Evolutionary conservation across 371 early-diverging fungal genomes (phyloP).

Genomic region (Actinomortierella wolfii): DNA sequence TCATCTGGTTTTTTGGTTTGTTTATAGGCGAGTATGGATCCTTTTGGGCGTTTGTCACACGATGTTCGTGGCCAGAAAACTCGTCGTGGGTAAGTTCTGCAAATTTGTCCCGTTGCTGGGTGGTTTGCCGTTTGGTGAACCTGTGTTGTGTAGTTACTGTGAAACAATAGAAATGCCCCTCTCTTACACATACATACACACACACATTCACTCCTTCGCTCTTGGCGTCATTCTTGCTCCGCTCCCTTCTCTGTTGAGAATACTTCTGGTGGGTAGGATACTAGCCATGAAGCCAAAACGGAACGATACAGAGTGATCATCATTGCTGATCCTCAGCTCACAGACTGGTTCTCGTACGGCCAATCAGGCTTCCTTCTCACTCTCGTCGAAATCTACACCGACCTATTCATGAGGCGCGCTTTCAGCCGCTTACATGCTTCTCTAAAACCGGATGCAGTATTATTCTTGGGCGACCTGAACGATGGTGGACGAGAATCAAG

Average conservation of each 20-base stretch:
- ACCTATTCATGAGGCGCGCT: constrained; percentile 82
- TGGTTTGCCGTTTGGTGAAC: too few species aligned
- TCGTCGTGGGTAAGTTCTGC: constrained; percentile 21
- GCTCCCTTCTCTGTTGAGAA: background rate
- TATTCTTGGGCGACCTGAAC: constrained; percentile 88
- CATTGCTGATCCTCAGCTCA: constrained; percentile 92
- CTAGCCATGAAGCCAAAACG: background rate
- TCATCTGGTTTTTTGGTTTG: constrained; percentile 19
- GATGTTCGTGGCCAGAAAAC: constrained; percentile 35
- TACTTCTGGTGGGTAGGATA: constrained; percentile 2
- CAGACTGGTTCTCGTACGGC: constrained; percentile 84
- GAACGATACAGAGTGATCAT: constrained; percentile 52
- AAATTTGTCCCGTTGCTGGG: background rate
- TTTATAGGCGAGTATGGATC: constrained; percentile 20
- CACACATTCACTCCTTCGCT: background rate
- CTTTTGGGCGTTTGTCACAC: constrained; percentile 28
- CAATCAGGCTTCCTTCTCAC: constrained; percentile 47
- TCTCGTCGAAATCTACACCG: constrained; percentile 78
- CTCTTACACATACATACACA: background rate
- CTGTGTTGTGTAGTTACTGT: too few species aligned
- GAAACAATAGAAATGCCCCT: background rate
- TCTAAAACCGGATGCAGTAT: constrained; percentile 63
- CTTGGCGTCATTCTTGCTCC: background rate
- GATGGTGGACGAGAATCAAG: constrained; percentile 89
- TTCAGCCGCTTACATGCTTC: constrained; percentile 60